Percentiles rank a stretch among this genome's conserved stretches.
These are phyloP conservation scores for Orbilia ellipsospora DNA, from an alignment of 2,329 filamentous ascomycete genomes.

Conservation along the genomic window DNA sequence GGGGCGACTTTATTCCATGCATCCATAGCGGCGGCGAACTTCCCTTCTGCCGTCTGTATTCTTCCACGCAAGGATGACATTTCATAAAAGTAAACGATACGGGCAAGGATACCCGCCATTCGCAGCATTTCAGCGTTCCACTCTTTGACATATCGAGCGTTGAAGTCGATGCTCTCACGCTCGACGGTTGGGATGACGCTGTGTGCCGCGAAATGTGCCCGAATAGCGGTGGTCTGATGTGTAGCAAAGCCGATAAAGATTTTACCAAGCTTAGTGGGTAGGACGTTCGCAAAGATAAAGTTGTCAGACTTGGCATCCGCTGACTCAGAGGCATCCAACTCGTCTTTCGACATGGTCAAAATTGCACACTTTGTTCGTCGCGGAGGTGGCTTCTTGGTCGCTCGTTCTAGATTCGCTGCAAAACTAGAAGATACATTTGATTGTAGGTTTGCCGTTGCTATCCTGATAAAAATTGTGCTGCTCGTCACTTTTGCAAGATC, in stretches of 20 bases:
- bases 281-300: conserved; percentile 82
- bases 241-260: conserved; percentile 99
- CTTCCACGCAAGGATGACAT: conserved; percentile 79
- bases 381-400: conserved; percentile 96
- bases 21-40: conserved; percentile 76
- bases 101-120: conserved; percentile 87
- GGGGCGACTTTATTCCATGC: conserved; percentile 62
- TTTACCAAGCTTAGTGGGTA: conserved; percentile 87
- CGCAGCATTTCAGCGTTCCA: conserved; percentile 97
- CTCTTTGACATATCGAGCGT: conserved; percentile 90
- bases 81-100: conserved; percentile 87
- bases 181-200: conserved; percentile 98
- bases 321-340: conserved; percentile 74
- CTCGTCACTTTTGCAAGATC: conserved; percentile 63
- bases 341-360: conserved; percentile 89
- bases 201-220: conserved; percentile 93
- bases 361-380: conserved; percentile 87
- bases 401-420: conserved; percentile 86
- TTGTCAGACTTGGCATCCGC: conserved; percentile 66
- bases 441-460: conserved; percentile 83
- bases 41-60: conserved; percentile 60
- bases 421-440: conserved; percentile 80
- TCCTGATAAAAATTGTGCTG: conserved; percentile 86
- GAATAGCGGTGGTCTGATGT: conserved; percentile 92
- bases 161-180: conserved; percentile 94